These are phyloP conservation scores for Aspergillus hiratsukae DNA, from an alignment of 2,329 filamentous ascomycete genomes.

Conservation along the genomic window DNA sequence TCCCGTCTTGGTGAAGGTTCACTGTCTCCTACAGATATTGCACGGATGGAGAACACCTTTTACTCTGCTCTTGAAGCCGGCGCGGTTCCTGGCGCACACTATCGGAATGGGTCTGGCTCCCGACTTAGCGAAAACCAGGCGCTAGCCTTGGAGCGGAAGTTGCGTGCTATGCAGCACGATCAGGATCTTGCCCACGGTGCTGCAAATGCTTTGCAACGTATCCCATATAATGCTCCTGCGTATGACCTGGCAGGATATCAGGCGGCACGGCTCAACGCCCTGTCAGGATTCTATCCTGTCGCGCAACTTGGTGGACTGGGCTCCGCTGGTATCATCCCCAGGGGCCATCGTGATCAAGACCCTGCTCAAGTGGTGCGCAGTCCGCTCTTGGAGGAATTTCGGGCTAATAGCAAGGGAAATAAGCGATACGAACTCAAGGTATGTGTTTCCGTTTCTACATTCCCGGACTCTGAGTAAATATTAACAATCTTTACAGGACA, in stretches of 20 bases:
- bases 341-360: slow-evolving; percentile 54
- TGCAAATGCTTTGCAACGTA: slow-evolving; percentile 25
- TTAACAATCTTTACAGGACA: slow-evolving; percentile 52
- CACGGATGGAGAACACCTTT: slow-evolving; percentile 42
- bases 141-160: slow-evolving; percentile 46
- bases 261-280: slow-evolving; percentile 27
- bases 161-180: slow-evolving; percentile 45
- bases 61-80: slow-evolving; percentile 46
- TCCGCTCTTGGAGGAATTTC: slow-evolving; percentile 73
- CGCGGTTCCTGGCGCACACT: slow-evolving; percentile 31
- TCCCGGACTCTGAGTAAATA: slow-evolving; percentile 1
- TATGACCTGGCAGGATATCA: slow-evolving; percentile 34
- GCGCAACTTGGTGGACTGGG: slow-evolving; percentile 27
- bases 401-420: slow-evolving; percentile 65
- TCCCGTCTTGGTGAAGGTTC: slow-evolving; percentile 43
- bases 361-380: slow-evolving; percentile 62
- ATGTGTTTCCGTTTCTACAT: slow-evolving; percentile 5
- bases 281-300: slow-evolving; percentile 36
- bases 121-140: slow-evolving; percentile 42
- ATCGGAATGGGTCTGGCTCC: slow-evolving; percentile 42
- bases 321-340: slow-evolving; percentile 34
- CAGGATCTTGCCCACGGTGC: slow-evolving; percentile 30
- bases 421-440: slow-evolving; percentile 76
- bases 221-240: slow-evolving; percentile 23
- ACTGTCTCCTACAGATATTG: slow-evolving; percentile 44